Conservation (phyloP, 495 filamentous ascomycete species). For the Aspergillus carlsbadensis region DNA sequence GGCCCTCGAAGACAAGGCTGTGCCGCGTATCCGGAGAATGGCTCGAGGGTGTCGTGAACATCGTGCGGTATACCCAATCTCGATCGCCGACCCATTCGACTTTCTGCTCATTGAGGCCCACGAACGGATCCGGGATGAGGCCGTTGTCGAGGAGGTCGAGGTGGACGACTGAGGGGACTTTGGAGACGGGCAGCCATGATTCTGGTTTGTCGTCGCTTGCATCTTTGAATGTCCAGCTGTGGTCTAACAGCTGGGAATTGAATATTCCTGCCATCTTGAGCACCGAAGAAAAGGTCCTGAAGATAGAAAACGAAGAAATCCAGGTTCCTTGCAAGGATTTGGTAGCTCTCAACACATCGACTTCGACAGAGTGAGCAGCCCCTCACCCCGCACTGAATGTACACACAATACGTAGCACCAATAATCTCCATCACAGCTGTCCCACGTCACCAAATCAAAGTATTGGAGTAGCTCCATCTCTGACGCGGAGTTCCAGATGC, state of each 20-base stretch:
- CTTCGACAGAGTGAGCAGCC: background rate
- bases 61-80: slow-evolving; percentile 72
- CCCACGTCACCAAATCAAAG: background rate
- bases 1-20: slow-evolving; percentile 68
- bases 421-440: too few species aligned
- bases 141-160: background rate
- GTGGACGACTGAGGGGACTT: background rate
- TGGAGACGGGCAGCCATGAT: background rate
- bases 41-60: slow-evolving; percentile 53
- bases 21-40: slow-evolving; percentile 23
- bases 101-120: slow-evolving; percentile 74
- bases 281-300: background rate
- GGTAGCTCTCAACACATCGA: too few species aligned
- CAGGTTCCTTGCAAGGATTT: background rate
- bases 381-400: background rate
- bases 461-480: background rate
- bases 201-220: too few species aligned
- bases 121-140: slow-evolving; percentile 59
- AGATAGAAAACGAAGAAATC: background rate
- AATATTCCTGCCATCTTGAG: background rate
- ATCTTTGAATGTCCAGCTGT: background rate
- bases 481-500: background rate
- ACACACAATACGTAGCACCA: background rate
- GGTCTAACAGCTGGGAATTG: background rate
- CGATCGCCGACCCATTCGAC: slow-evolving; percentile 85